Conservation (phyloP, 176 grass and related monocot species). For the Thinopyrum elongatum region DNA sequence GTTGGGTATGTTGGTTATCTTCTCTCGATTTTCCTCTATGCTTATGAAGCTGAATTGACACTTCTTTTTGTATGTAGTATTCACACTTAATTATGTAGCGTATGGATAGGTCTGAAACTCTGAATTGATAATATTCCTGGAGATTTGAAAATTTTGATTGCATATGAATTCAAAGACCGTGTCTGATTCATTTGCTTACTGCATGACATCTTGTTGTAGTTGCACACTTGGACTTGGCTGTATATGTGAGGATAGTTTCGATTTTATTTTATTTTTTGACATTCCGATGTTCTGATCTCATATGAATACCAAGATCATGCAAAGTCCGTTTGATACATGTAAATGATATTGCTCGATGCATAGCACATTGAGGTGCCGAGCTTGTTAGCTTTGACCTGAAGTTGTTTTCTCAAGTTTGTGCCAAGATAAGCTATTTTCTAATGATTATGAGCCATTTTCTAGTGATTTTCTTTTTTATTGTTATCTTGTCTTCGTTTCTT, state of each 20-base stretch:
- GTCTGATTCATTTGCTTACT: constrained; percentile 10
- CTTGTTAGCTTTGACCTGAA: not conserved
- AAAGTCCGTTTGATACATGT: not conserved
- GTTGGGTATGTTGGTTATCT: constrained; percentile 55
- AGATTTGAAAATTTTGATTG: not conserved
- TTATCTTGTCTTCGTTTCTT: not conserved
- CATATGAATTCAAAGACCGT: not conserved
- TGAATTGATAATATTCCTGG: constrained; percentile 4
- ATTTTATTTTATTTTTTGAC: not conserved
- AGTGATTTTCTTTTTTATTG: not conserved
- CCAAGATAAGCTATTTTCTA: not conserved
- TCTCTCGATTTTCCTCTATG: not conserved
- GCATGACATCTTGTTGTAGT: not conserved
- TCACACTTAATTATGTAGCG: constrained; percentile 1
- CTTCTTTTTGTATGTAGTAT: not conserved
- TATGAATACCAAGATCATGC: constrained; percentile 1
- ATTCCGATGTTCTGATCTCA: not conserved
- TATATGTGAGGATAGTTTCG: not conserved
- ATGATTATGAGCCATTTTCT: not conserved
- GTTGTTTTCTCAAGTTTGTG: not conserved
- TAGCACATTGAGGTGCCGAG: not conserved
- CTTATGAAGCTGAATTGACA: not conserved
- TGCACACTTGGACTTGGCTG: not conserved
- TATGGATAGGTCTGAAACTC: not conserved
- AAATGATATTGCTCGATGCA: not conserved